Conservation (phyloP, 1,284 basidiomycete genomes). For the Lentinus polychrous region DNA sequence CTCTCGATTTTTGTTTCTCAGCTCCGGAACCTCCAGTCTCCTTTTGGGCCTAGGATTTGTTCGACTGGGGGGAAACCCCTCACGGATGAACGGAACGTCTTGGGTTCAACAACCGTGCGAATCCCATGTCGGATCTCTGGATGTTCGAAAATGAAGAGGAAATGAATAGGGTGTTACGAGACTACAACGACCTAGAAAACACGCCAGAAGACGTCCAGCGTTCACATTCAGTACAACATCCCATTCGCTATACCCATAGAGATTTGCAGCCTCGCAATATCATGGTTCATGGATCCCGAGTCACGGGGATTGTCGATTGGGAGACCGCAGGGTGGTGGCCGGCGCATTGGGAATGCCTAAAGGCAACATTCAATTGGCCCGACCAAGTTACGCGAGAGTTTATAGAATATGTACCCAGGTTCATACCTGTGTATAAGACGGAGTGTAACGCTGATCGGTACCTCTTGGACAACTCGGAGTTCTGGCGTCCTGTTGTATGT, state of each 20-base stretch:
- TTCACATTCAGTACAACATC: too few species aligned
- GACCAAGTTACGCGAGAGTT: background rate
- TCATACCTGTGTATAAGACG: background rate
- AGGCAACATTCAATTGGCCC: constrained; percentile 5
- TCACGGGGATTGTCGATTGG: constrained; percentile 11
- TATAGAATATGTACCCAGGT: constrained; percentile 1
- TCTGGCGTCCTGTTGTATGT: background rate
- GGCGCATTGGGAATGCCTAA: constrained; percentile 11
- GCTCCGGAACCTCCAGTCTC: background rate
- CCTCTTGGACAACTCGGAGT: constrained; percentile 7
- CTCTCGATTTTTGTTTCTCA: background rate
- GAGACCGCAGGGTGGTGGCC: constrained; percentile 10
- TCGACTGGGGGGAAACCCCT: background rate
- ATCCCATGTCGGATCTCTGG: background rate
- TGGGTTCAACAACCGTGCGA: background rate
- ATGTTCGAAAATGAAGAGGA: constrained; percentile 3
- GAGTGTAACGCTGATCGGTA: constrained; percentile 6
- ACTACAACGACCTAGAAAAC: too few species aligned
- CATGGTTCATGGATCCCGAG: constrained; percentile 5
- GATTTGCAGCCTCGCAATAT: constrained; percentile 12
- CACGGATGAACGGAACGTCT: background rate
- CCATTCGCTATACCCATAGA: constrained; percentile 9
- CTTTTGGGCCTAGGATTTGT: background rate
- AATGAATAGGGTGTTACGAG: constrained; percentile 4
- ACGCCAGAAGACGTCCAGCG: too few species aligned